Evolutionary conservation across 805 yeast genomes (phyloP).

Genomic region (Danielozyma ontarioensis): DNA sequence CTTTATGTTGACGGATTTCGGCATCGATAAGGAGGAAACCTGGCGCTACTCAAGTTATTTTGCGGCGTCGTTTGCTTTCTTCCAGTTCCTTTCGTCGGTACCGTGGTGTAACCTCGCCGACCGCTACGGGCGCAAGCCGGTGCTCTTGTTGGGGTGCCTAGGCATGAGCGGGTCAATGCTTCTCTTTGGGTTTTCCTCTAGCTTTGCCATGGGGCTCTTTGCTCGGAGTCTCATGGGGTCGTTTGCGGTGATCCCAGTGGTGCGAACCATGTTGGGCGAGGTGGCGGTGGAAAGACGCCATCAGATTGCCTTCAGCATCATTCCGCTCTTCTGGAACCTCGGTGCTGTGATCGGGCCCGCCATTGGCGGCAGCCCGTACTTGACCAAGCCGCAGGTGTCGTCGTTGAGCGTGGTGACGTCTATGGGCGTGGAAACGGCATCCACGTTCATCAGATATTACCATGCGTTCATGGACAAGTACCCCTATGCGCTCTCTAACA

Average conservation of each 20-base stretch:
- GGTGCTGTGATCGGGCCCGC: slow-evolving; percentile 28
- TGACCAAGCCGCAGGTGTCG: slow-evolving; percentile 18
- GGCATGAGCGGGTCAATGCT: slow-evolving; percentile 22
- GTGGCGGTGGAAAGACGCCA: slow-evolving; percentile 24
- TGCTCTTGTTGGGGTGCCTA: slow-evolving; percentile 19
- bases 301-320: slow-evolving; percentile 25
- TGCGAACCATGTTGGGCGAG: slow-evolving; percentile 28
- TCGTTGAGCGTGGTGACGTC: not conserved
- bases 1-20: slow-evolving; percentile 18
- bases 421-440: slow-evolving; percentile 1
- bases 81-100: slow-evolving; percentile 18
- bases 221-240: slow-evolving; percentile 26
- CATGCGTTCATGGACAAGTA: slow-evolving; percentile 22
- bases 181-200: slow-evolving; percentile 24
- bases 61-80: slow-evolving; percentile 18
- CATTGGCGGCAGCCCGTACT: slow-evolving; percentile 25
- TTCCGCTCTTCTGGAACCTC: slow-evolving; percentile 28
- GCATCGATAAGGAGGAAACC: slow-evolving; percentile 14
- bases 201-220: slow-evolving; percentile 21
- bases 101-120: slow-evolving; percentile 28
- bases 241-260: slow-evolving; percentile 16
- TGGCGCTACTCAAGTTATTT: slow-evolving; percentile 15
- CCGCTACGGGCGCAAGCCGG: slow-evolving; percentile 22
- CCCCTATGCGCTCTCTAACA: slow-evolving; percentile 37
- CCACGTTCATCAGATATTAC: slow-evolving; percentile 8